Conservation (phyloP, 768 basidiomycete species). For the Filobasidium floriforme region DNA sequence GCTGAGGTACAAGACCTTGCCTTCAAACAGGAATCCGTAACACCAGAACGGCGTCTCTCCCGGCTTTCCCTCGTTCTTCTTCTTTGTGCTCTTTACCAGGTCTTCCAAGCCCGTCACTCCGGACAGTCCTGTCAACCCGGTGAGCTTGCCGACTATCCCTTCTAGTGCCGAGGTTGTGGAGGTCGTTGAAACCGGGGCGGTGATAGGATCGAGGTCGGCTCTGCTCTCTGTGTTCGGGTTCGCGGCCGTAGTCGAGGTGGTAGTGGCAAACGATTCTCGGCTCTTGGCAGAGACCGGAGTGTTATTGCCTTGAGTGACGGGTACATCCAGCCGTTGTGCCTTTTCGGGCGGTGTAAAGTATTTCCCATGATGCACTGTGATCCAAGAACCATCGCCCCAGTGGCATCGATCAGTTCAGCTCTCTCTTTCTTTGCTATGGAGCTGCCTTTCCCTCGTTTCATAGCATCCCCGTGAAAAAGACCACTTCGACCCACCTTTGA, state of each 20-base stretch:
- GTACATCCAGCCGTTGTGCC: constrained; percentile 5
- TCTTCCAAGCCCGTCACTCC: constrained; percentile 5
- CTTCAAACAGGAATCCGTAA: constrained; percentile 49
- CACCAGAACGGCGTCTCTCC: constrained; percentile 39
- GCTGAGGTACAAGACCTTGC: constrained; percentile 66
- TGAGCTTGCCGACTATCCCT: background rate
- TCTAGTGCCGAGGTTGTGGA: background rate
- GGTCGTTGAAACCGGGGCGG: background rate
- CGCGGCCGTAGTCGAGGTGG: background rate
- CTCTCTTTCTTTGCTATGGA: background rate
- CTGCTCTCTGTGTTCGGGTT: background rate
- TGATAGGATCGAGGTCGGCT: background rate
- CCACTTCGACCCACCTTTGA: constrained; percentile 35
- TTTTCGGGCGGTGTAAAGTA: constrained; percentile 33
- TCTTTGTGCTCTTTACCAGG: constrained; percentile 5
- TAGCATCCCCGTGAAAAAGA: background rate
- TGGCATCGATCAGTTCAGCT: background rate
- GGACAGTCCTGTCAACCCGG: background rate
- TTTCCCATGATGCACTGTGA: constrained; percentile 38
- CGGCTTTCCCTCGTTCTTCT: constrained; percentile 3
- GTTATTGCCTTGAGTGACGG: constrained; percentile 11
- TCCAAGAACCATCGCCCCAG: too few relatives aligned
- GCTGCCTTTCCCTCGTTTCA: background rate
- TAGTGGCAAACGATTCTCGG: background rate
- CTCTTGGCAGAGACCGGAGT: constrained; percentile 17